These are phyloP conservation scores for Allium sativum DNA, from an alignment of 106 monocot species.

Conservation along the genomic window DNA sequence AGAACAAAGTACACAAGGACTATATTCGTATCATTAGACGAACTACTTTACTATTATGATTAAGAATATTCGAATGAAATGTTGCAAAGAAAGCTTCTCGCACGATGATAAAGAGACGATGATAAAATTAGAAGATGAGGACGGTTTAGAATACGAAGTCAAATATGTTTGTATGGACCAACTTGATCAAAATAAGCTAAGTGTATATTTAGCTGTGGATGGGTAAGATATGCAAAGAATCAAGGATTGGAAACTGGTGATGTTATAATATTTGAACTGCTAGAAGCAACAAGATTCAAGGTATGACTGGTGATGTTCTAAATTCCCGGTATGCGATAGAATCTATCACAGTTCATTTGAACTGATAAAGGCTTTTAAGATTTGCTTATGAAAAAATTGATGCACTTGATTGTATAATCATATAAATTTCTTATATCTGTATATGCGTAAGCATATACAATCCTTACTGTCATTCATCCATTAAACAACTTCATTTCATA, in stretches of 20 bases:
- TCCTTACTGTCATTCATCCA: no score
- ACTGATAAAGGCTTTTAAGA: no score
- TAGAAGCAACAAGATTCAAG: constrained; percentile 53
- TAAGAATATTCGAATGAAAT: constrained; percentile 55
- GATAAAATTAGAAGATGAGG: constrained; percentile 61
- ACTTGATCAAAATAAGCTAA: constrained; percentile 4
- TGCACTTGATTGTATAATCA: no score
- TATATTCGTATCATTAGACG: neutral
- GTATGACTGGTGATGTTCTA: no score
- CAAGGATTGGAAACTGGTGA: constrained; percentile 76
- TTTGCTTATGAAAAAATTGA: no score
- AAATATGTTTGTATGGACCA: constrained; percentile 49
- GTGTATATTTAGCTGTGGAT: constrained; percentile 41
- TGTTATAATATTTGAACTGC: constrained; percentile 56
- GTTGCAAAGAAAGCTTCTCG: constrained; percentile 41
- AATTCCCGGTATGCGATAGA: no score
- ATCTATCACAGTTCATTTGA: no score
- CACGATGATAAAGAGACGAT: constrained; percentile 29
- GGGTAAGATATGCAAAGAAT: constrained; percentile 60
- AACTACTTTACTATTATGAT: neutral
- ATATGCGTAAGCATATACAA: no score
- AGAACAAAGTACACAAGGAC: neutral
- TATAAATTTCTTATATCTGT: no score
- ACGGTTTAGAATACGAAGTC: constrained; percentile 40
- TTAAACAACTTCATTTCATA: no score